Base-by-base conservation (phyloP, 192 early-diverging fungal genomes). In the Coemansia sp. region DNA sequence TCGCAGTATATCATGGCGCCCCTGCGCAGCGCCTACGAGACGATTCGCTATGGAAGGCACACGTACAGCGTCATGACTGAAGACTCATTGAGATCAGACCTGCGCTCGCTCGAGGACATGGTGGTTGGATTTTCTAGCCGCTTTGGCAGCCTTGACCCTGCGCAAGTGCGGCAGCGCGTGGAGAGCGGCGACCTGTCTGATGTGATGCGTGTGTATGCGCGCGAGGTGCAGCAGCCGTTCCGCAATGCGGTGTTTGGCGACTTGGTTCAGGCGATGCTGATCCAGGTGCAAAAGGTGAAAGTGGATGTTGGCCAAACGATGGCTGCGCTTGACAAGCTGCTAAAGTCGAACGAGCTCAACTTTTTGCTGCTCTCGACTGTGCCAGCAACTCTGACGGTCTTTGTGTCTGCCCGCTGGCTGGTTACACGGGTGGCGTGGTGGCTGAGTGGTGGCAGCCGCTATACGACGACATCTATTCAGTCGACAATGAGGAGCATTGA, bases 271-370 rank as follows among this genome's bases (percentile, higher is more conserved):
- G 86, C 90, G 5, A 78, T 93, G 20, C 78, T 92, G 42, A 93
- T 94, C 36, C 91, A 94, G 67, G 76, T 98, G 6, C 96, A 98
- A 81, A 98, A 98, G 73, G 91, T 93, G 7, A 98, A 98, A 73
- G 94, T 98, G 0, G 96, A 98, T 73, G 87, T 94, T 29, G 94
- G 94, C 37, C 77, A 95, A 7, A 93, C 94, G 15, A 96, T 98
- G 91, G 83, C 92, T 0, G 95, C 96, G 0, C 70, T 98, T 22
- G 94, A 98, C 73, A 95, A 96, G 67, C 86, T 98, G 22, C 87
- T 98, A 53, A 90, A 90, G 62, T 89, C 96, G 0, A 98, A 98
- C 74, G 96, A 98, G 69, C 89, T 98, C 61, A 98, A 98, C 62
- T 98, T 98, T 87, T 89, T 93, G 10, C 89, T 98, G 59, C 69